phyloP scores from a whole-genome alignment of 352 stramenopile genomes.

The Phytophthora pisi region DNA sequence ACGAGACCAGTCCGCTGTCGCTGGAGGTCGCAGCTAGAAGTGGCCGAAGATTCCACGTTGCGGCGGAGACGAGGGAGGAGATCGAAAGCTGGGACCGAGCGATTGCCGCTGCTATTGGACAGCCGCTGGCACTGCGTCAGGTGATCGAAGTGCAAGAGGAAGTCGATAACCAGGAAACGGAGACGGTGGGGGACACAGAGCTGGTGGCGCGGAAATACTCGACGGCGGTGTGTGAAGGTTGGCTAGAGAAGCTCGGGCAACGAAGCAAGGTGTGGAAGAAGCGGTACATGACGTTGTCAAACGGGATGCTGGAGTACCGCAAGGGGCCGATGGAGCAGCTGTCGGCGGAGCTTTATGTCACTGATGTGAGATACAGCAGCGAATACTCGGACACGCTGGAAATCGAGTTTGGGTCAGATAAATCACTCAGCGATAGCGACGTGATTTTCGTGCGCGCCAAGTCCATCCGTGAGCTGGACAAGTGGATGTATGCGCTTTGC shows the following conservation, averaged over 20 bases:
- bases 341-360: slow-evolving; percentile 52
- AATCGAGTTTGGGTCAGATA: slow-evolving; percentile 61
- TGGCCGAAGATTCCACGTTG: slow-evolving; percentile 20
- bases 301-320: slow-evolving; percentile 67
- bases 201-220: slow-evolving; percentile 29
- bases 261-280: slow-evolving; percentile 57
- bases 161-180: slow-evolving; percentile 16
- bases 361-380: slow-evolving; percentile 53
- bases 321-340: slow-evolving; percentile 55
- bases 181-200: slow-evolving; percentile 20
- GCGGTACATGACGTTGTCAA: slow-evolving; percentile 66
- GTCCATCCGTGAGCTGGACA: slow-evolving; percentile 46
- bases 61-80: slow-evolving; percentile 37
- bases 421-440: slow-evolving; percentile 28
- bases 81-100: slow-evolving; percentile 38
- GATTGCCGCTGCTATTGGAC: slow-evolving; percentile 29
- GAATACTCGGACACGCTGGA: slow-evolving; percentile 42
- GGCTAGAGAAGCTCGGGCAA: slow-evolving; percentile 63
- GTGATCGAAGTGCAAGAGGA: slow-evolving; percentile 10
- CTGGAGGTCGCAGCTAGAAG: slow-evolving; percentile 20
- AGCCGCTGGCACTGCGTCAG: slow-evolving; percentile 20
- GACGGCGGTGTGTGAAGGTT: slow-evolving; percentile 51
- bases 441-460: slow-evolving; percentile 53
- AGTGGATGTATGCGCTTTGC: slow-evolving; percentile 65
- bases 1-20: slow-evolving; percentile 28